Evolutionary conservation across 2,329 filamentous ascomycete genomes (phyloP).

Genomic region (Nothophaeocryptopus gaeumannii): DNA sequence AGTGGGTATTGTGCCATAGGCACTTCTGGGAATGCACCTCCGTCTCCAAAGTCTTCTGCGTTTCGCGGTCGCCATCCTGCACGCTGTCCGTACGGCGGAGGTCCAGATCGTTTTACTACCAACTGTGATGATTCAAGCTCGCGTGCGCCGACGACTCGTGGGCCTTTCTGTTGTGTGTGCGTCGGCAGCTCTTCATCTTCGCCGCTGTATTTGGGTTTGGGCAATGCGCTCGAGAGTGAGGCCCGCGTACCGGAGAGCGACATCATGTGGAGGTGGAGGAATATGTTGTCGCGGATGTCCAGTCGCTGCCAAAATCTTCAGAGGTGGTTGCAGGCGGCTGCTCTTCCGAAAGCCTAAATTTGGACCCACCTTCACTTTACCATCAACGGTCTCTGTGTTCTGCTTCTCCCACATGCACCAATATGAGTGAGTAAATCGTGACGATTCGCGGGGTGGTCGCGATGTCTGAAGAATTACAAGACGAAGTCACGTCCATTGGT

Average conservation of each 20-base stretch:
- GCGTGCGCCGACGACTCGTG: constrained; percentile 74
- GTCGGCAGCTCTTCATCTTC: constrained; percentile 78
- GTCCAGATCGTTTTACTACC: constrained; percentile 76
- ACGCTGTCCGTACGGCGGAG: constrained; percentile 83
- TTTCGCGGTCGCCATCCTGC: constrained; percentile 85
- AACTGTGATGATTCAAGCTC: constrained; percentile 83
- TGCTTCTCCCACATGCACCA: too few relatives aligned
- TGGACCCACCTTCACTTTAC: too few relatives aligned
- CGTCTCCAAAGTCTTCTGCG: constrained; percentile 91
- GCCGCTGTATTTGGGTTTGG: constrained; percentile 86
- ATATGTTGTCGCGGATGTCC: background rate
- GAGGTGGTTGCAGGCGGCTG: too few relatives aligned
- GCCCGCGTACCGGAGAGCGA: constrained; percentile 22
- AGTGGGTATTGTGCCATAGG: constrained; percentile 92
- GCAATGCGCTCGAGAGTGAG: constrained; percentile 75
- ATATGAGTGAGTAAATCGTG: too few relatives aligned
- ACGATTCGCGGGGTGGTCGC: too few relatives aligned
- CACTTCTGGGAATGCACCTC: constrained; percentile 92
- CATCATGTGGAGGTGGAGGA: constrained; percentile 15
- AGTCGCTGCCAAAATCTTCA: constrained; percentile 6
- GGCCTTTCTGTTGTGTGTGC: constrained; percentile 71
- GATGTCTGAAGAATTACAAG: constrained; percentile 52
- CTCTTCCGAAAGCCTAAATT: background rate
- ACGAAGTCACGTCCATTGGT: constrained; percentile 79
- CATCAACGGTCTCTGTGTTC: too few relatives aligned